phyloP scores from a whole-genome alignment of 1,139 yeast genomes.

The Taiozyma sp. region DNA sequence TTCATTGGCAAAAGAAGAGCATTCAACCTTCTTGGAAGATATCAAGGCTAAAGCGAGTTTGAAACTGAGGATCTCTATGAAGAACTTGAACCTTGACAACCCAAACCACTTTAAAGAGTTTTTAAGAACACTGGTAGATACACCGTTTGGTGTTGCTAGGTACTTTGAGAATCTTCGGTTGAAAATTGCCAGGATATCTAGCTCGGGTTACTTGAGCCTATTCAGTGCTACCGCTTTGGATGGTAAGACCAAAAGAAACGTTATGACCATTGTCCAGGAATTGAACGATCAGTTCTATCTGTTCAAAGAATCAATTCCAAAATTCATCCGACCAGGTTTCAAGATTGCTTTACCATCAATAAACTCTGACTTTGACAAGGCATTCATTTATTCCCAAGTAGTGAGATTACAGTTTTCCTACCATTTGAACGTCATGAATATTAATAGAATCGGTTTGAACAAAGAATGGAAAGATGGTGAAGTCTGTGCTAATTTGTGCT shows the following conservation, averaged over 20 bases:
- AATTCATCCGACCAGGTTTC: slow-evolving; percentile 9
- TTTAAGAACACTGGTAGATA: slow-evolving; percentile 5
- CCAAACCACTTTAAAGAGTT: slow-evolving; percentile 6
- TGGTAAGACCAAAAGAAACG: slow-evolving; percentile 20
- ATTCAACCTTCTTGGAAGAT: slow-evolving; percentile 9
- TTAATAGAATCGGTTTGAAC: slow-evolving; percentile 7
- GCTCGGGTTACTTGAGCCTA: slow-evolving; percentile 20
- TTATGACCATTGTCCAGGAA: slow-evolving; percentile 19
- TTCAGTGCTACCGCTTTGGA: slow-evolving; percentile 25
- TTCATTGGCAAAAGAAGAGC: slow-evolving; percentile 16
- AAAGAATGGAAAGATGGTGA: slow-evolving; percentile 6
- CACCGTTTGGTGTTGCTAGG: slow-evolving; percentile 5
- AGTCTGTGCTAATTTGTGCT: slow-evolving; percentile 1
- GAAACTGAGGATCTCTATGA: slow-evolving; percentile 5
- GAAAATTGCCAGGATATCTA: slow-evolving; percentile 20
- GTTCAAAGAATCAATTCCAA: slow-evolving; percentile 27
- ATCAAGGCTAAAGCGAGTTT: background rate
- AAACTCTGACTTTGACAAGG: background rate
- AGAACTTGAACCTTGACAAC: slow-evolving; percentile 11
- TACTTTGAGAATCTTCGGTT: slow-evolving; percentile 16
- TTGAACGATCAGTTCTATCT: slow-evolving; percentile 25
- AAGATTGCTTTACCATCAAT: slow-evolving; percentile 3
- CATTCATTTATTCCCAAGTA: slow-evolving; percentile 2
- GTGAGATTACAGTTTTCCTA: slow-evolving; percentile 6
- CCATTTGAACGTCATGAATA: slow-evolving; percentile 6